Conservation (phyloP, 2,329 filamentous ascomycete genomes). For the Fusarium goolgardi region DNA sequence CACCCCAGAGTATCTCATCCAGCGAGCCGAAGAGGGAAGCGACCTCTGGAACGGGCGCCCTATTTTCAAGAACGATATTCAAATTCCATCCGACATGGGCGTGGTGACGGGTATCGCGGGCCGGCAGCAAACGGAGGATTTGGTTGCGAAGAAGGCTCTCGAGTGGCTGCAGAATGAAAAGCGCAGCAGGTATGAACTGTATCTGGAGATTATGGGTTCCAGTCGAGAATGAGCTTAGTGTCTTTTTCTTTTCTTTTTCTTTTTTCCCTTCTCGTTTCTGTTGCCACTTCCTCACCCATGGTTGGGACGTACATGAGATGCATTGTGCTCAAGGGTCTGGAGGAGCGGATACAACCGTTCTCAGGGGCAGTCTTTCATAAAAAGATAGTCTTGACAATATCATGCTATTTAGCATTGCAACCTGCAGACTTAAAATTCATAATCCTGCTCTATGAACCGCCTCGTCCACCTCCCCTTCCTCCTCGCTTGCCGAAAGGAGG, state of each 20-base stretch:
- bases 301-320: neutral
- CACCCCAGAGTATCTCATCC: slow-evolving; percentile 52
- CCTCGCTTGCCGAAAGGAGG: slow-evolving; percentile 61
- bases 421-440: neutral
- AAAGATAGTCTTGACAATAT: neutral
- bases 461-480: slow-evolving; percentile 41
- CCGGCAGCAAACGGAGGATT: slow-evolving; percentile 52
- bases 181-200: slow-evolving; percentile 14
- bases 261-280: neutral
- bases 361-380: neutral
- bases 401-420: neutral
- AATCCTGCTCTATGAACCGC: slow-evolving; percentile 19
- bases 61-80: slow-evolving; percentile 49
- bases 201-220: neutral
- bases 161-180: slow-evolving; percentile 50
- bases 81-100: slow-evolving; percentile 51
- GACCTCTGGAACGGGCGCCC: slow-evolving; percentile 54
- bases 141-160: slow-evolving; percentile 56
- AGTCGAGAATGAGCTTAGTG: neutral
- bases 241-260: neutral
- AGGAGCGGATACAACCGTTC: neutral
- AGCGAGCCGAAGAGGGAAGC: slow-evolving; percentile 22
- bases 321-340: neutral
- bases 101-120: slow-evolving; percentile 51
- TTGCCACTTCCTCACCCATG: neutral